phyloP scores from a whole-genome alignment of 148 eudicot genomes.

The Polygonum maritimum region DNA sequence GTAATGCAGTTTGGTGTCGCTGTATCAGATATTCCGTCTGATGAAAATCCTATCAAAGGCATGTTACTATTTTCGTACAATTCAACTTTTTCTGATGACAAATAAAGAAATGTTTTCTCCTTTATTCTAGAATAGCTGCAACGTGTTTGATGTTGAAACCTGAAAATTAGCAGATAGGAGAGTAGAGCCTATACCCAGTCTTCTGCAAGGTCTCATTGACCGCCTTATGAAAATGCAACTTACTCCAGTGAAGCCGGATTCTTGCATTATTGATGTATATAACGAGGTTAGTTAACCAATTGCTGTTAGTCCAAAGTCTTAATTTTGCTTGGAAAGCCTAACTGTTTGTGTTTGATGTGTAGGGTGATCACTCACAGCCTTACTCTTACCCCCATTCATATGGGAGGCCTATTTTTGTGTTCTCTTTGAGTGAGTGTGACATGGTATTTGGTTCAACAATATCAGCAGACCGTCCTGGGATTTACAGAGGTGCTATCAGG shows the following conservation, averaged over 20 bases:
- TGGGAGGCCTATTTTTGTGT: conserved; percentile 47
- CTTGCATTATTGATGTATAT: conserved; percentile 47
- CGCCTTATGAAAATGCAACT: conserved; percentile 31
- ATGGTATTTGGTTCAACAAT: conserved; percentile 44
- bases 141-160: conserved; percentile 13
- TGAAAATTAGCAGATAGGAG: conserved; percentile 31
- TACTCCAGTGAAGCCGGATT: conserved; percentile 41
- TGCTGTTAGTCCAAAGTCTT: neutral
- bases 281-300: conserved; percentile 37
- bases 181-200: conserved; percentile 44
- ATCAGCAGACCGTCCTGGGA: conserved; percentile 33
- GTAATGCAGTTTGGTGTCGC: conserved; percentile 56
- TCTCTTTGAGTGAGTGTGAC: conserved; percentile 51
- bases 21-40: conserved; percentile 31
- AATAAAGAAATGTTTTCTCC: neutral
- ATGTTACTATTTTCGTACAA: neutral
- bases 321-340: conserved; percentile 10
- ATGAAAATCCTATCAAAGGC: conserved; percentile 16
- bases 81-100: neutral
- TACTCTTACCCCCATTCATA: conserved; percentile 39
- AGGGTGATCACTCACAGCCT: conserved; percentile 66
- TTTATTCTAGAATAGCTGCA: neutral
- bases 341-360: conserved; percentile 9
- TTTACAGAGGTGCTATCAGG: conserved; percentile 39
- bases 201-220: conserved; percentile 39